Evolutionary conservation across 2,329 filamentous ascomycete genomes (phyloP).

Genomic region (Trichoderma sp.): DNA sequence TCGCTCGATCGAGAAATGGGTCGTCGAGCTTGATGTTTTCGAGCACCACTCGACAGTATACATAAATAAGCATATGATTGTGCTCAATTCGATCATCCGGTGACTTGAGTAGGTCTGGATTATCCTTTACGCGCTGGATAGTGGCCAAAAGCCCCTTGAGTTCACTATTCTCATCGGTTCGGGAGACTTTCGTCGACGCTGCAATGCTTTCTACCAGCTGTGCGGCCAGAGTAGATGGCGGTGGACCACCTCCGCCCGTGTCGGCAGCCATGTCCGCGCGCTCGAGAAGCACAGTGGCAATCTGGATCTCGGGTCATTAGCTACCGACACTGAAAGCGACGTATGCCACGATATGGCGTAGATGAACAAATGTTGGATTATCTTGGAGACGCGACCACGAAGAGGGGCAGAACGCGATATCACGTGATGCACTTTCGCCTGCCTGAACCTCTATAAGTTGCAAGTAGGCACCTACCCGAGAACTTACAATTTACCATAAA

Average conservation of each 20-base stretch:
- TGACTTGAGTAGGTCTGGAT: slow-evolving; percentile 54
- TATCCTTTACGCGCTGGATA: slow-evolving; percentile 54
- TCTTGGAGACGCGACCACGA: slow-evolving; percentile 21
- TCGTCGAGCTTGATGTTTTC: slow-evolving; percentile 67
- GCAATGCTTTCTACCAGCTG: slow-evolving; percentile 82
- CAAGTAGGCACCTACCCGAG: neutral
- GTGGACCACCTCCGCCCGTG: slow-evolving; percentile 34
- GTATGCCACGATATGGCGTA: neutral
- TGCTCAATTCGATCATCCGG: slow-evolving; percentile 66
- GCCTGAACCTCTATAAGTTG: neutral
- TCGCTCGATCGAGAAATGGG: slow-evolving; percentile 58
- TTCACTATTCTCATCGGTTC: slow-evolving; percentile 66
- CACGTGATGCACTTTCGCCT: slow-evolving; percentile 22
- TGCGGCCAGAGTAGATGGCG: slow-evolving; percentile 81
- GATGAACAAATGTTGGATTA: neutral
- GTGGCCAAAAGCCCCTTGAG: slow-evolving; percentile 66
- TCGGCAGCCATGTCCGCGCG: slow-evolving; percentile 22
- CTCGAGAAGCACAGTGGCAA: slow-evolving; percentile 23
- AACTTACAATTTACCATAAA: neutral
- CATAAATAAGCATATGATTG: slow-evolving; percentile 81
- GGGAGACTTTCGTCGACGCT: slow-evolving; percentile 58
- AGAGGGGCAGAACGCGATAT: slow-evolving; percentile 23
- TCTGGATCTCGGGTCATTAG: slow-evolving; percentile 31
- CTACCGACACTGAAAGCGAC: slow-evolving; percentile 27
- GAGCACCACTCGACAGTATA: slow-evolving; percentile 76